phyloP scores from a whole-genome alignment of 2,329 filamentous ascomycete genomes.

The Ceratocystis cacaofunesta region DNA sequence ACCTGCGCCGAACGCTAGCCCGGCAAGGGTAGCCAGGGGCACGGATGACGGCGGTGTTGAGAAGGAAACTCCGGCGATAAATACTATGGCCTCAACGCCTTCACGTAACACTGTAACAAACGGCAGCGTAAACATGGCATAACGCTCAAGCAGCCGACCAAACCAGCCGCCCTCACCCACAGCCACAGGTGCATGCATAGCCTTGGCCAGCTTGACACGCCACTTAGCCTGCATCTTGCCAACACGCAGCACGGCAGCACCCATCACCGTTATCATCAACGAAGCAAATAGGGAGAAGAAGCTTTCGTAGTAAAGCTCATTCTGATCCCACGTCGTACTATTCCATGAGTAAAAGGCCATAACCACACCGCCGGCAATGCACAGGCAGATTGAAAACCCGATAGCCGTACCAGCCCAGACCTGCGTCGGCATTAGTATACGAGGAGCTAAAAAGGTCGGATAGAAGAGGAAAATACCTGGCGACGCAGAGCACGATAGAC shows the following conservation, averaged over 20 bases:
- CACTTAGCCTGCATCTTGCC: constrained; percentile 77
- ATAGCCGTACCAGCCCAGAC: constrained; percentile 53
- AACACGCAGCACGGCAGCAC: constrained; percentile 63
- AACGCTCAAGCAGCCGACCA: constrained; percentile 56
- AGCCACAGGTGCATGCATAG: constrained; percentile 40
- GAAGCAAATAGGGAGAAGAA: constrained; percentile 60
- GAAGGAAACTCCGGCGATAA: constrained; percentile 71
- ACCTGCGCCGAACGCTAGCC: constrained; percentile 48
- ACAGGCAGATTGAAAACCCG: constrained; percentile 49
- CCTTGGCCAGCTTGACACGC: constrained; percentile 64
- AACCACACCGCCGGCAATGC: constrained; percentile 53
- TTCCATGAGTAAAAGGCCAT: constrained; percentile 47
- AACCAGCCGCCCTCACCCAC: constrained; percentile 38
- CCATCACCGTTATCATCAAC: constrained; percentile 69
- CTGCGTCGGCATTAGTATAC: not conserved
- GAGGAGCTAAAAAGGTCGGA: not conserved
- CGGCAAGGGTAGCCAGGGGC: constrained; percentile 60
- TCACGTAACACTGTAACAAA: constrained; percentile 81
- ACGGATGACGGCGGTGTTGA: constrained; percentile 60
- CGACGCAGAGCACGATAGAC: constrained; percentile 14
- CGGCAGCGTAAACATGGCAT: constrained; percentile 72
- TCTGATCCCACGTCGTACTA: constrained; percentile 44
- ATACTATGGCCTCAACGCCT: constrained; percentile 73
- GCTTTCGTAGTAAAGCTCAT: constrained; percentile 70
- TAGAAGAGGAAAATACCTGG: constrained; percentile 2